These are phyloP conservation scores for Elsinoe fawcettii DNA, from an alignment of 2,329 filamentous ascomycete genomes.

Conservation along the genomic window DNA sequence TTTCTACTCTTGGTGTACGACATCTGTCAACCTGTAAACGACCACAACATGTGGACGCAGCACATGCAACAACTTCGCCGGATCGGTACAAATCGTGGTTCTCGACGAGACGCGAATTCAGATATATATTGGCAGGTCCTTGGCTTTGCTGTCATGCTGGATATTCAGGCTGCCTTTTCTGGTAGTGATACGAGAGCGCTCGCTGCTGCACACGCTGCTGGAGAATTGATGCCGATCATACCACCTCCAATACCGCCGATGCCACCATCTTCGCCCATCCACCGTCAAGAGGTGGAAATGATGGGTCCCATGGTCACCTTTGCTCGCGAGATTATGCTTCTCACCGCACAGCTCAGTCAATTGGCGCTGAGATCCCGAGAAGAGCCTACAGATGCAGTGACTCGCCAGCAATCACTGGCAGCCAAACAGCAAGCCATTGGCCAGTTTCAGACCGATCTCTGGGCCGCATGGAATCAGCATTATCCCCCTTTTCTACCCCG, in stretches of 20 bases:
- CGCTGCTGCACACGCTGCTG: neutral
- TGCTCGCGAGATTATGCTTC: neutral
- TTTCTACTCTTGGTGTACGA: slow-evolving; percentile 52
- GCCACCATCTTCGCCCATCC: slow-evolving; percentile 1
- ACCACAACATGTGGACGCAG: slow-evolving; percentile 46
- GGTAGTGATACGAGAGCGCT: slow-evolving; percentile 12
- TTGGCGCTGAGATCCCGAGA: neutral
- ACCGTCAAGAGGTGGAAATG: slow-evolving; percentile 12
- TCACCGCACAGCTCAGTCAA: slow-evolving; percentile 7
- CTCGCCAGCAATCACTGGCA: slow-evolving; percentile 16
- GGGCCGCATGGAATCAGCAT: slow-evolving; percentile 24
- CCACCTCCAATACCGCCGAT: slow-evolving; percentile 4
- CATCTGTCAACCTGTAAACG: slow-evolving; percentile 39
- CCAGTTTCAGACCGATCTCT: slow-evolving; percentile 25
- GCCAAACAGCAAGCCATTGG: slow-evolving; percentile 21
- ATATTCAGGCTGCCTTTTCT: slow-evolving; percentile 47
- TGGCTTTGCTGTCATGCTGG: slow-evolving; percentile 48
- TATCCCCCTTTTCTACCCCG: slow-evolving; percentile 24
- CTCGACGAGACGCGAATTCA: slow-evolving; percentile 27
- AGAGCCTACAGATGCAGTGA: neutral
- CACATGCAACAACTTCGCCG: slow-evolving; percentile 46
- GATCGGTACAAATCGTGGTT: slow-evolving; percentile 42
- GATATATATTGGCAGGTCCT: slow-evolving; percentile 46
- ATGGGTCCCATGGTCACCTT: neutral
- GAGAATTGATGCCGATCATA: neutral